Percentiles rank a stretch among this genome's conserved stretches.
These are phyloP conservation scores for Delphinella strobiligena DNA, from an alignment of 2,329 filamentous ascomycete species.

Conservation along the genomic window DNA sequence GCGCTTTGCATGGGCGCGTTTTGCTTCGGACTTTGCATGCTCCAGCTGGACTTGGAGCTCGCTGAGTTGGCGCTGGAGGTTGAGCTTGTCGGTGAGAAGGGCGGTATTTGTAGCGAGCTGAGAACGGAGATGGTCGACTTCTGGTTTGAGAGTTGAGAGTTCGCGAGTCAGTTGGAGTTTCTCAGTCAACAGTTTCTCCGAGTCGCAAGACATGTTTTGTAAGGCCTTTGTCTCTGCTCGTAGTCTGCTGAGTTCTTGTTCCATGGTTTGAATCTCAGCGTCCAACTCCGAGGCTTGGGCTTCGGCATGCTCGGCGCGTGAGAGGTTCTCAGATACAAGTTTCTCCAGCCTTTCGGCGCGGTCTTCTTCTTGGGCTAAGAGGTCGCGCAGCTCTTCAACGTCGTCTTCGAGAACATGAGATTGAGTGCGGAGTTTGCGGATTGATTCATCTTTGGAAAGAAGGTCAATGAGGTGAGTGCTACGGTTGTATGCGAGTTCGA, in stretches of 20 bases:
- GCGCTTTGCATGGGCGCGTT: constrained; percentile 42
- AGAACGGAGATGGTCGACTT: constrained; percentile 49
- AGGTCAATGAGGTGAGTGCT: constrained; percentile 53
- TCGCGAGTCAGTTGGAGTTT: constrained; percentile 51
- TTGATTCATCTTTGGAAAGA: constrained; percentile 62
- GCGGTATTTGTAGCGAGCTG: constrained; percentile 52
- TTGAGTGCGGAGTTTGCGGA: constrained; percentile 56
- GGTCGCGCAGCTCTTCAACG: constrained; percentile 53
- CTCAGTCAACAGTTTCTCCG: constrained; percentile 55
- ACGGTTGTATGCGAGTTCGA: constrained; percentile 61
- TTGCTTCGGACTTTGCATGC: constrained; percentile 61
- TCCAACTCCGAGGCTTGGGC: constrained; percentile 32
- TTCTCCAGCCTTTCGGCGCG: constrained; percentile 45
- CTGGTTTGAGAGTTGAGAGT: constrained; percentile 45
- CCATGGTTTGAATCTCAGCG: constrained; percentile 39
- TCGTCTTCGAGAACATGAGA: constrained; percentile 64
- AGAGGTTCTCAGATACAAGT: constrained; percentile 35
- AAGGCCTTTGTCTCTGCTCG: constrained; percentile 62
- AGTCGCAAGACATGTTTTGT: constrained; percentile 54
- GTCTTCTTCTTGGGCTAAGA: constrained; percentile 48
- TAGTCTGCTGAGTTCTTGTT: constrained; percentile 43
- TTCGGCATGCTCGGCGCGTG: constrained; percentile 36
- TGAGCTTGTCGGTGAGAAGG: constrained; percentile 65
- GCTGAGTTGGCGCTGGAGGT: constrained; percentile 65
- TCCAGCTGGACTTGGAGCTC: constrained; percentile 71